Conservation (phyloP, 2,329 filamentous ascomycete species). For the Diplodia mutila region DNA sequence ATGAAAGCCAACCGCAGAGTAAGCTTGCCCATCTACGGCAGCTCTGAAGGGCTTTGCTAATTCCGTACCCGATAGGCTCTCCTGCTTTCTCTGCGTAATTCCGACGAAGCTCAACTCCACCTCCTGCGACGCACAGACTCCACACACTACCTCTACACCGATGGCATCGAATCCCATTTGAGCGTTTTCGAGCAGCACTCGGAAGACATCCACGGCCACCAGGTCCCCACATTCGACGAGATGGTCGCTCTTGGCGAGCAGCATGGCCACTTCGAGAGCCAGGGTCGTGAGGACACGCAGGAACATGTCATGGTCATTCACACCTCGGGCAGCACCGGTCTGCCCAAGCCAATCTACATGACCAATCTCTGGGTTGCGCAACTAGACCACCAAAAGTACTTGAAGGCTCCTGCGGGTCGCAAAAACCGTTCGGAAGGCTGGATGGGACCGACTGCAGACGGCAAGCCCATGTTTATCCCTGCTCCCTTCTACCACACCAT, state of each 20-base stretch:
- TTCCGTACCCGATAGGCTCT: neutral
- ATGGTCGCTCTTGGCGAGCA: conserved; percentile 9
- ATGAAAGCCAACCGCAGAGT: conserved; percentile 23
- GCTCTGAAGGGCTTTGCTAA: neutral
- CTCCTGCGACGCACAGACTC: conserved; percentile 20
- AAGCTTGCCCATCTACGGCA: neutral
- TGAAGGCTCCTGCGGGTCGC: conserved; percentile 27
- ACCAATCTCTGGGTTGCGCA: conserved; percentile 29
- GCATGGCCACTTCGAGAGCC: neutral
- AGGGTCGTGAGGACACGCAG: neutral
- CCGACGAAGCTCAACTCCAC: conserved; percentile 22
- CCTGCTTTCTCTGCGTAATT: conserved; percentile 22
- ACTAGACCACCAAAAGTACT: conserved; percentile 29
- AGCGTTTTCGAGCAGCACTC: neutral
- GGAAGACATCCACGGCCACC: neutral
- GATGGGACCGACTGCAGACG: conserved; percentile 1
- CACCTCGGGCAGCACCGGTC: conserved; percentile 42
- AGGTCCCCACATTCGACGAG: conserved; percentile 6
- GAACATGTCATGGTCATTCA: conserved; percentile 38
- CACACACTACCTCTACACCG: conserved; percentile 18
- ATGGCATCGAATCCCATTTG: conserved; percentile 20
- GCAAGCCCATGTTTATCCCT: conserved; percentile 13
- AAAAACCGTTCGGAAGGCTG: conserved; percentile 24
- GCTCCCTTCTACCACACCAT: conserved; percentile 30
- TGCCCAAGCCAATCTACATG: conserved; percentile 38